Evolutionary conservation across 805 yeast species (phyloP).

Genomic region (Ogataea naganishii): DNA sequence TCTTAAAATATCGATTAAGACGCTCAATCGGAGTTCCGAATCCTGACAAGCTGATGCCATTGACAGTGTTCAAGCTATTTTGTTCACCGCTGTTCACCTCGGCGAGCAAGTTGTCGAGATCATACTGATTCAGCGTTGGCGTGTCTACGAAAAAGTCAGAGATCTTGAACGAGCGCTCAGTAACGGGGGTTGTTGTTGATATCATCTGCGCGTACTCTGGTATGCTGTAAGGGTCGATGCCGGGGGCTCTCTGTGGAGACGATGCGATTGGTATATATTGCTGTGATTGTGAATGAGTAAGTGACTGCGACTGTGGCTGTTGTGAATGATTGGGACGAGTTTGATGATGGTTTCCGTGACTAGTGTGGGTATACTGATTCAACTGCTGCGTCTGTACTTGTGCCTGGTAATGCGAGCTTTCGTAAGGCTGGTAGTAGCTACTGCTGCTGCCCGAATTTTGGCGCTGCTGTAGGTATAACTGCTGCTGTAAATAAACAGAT

Average conservation of each 20-base stretch:
- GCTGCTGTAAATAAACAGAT: too few species aligned
- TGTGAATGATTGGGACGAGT: not conserved
- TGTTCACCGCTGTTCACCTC: not conserved
- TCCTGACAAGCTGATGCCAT: constrained; percentile 3
- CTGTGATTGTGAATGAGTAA: not conserved
- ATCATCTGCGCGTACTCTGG: too few species aligned
- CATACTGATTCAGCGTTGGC: constrained; percentile 3
- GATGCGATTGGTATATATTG: constrained; percentile 2
- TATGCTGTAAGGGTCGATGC: too few species aligned
- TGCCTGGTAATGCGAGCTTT: too few species aligned
- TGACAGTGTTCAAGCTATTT: constrained; percentile 3
- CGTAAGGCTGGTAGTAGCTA: too few species aligned
- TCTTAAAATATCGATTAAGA: too few species aligned
- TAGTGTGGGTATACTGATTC: too few species aligned
- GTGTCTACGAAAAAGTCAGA: constrained; percentile 6
- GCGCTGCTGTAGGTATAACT: too few species aligned
- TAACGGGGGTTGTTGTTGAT: constrained; percentile 2
- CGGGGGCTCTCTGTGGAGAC: constrained; percentile 1
- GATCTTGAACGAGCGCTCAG: constrained; percentile 6
- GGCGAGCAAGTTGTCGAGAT: constrained; percentile 1
- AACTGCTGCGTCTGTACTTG: too few species aligned
- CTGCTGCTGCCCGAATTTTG: too few species aligned
- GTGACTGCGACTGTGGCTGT: constrained; percentile 1
- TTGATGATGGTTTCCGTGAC: constrained; percentile 3
- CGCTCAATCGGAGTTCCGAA: too few species aligned